Conservation (phyloP, 352 stramenopile species). For the Phytophthora idaei region DNA sequence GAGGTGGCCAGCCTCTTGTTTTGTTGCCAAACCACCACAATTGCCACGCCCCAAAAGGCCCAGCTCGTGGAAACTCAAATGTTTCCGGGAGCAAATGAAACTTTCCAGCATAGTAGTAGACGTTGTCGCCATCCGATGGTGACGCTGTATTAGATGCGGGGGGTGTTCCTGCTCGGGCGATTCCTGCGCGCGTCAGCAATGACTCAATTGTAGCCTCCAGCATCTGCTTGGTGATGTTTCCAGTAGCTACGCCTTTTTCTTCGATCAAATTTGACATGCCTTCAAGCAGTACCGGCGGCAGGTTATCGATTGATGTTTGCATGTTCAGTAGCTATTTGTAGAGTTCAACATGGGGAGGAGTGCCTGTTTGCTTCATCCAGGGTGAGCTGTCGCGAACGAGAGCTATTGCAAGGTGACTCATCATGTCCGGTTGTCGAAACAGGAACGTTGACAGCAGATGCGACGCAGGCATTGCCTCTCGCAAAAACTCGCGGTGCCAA, state of each 20-base stretch:
- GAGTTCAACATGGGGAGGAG: constrained; percentile 16
- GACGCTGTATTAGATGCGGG: background rate
- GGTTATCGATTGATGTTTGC: constrained; percentile 16
- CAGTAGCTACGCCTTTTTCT: constrained; percentile 8
- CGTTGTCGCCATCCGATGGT: background rate
- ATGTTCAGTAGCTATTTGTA: constrained; percentile 13
- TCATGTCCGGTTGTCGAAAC: background rate
- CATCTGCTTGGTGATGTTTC: constrained; percentile 13
- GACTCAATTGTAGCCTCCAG: constrained; percentile 6
- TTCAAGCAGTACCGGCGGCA: constrained; percentile 11
- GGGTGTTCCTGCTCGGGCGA: background rate
- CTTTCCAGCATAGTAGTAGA: constrained; percentile 16
- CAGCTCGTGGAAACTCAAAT: constrained; percentile 15
- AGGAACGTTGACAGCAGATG: constrained; percentile 16
- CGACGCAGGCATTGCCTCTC: background rate
- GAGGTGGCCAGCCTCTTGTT: constrained; percentile 7
- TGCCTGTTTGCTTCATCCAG: constrained; percentile 14
- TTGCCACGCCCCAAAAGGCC: constrained; percentile 14
- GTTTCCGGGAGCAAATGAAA: constrained; percentile 18
- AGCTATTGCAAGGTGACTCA: background rate
- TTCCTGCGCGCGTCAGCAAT: background rate
- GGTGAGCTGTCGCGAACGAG: background rate
- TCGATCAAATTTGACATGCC: constrained; percentile 7
- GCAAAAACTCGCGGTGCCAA: background rate
- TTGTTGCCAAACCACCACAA: constrained; percentile 20